These are phyloP conservation scores for Botryotinia calthae DNA, from an alignment of 2,329 filamentous ascomycete species.

Conservation along the genomic window DNA sequence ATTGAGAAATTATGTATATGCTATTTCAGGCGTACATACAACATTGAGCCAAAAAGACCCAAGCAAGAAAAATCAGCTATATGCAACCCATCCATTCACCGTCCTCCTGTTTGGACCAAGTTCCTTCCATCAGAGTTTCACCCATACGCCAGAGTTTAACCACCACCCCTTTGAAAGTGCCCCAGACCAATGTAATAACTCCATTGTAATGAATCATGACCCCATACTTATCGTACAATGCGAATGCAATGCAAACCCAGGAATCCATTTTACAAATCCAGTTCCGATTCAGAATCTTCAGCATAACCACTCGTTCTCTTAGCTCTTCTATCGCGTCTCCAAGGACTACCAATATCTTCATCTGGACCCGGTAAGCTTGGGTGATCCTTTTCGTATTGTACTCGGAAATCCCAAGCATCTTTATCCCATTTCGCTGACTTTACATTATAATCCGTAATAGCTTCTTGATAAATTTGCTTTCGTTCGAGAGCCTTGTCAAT, in stretches of 20 bases:
- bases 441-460: conserved; percentile 58
- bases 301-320: conserved; percentile 39
- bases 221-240: conserved; percentile 21
- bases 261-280: conserved; percentile 27
- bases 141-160: conserved; percentile 19
- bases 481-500: conserved; percentile 70
- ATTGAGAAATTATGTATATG: conserved; percentile 13
- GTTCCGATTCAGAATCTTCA: conserved; percentile 36
- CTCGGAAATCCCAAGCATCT: conserved; percentile 55
- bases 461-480: conserved; percentile 61
- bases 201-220: conserved; percentile 16
- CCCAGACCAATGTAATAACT: conserved; percentile 19
- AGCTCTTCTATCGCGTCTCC: conserved; percentile 37
- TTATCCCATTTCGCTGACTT: conserved; percentile 70
- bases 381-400: conserved; percentile 53
- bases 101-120: background rate
- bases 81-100: conserved; percentile 14
- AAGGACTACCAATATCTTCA: conserved; percentile 35
- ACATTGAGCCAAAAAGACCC: conserved; percentile 5
- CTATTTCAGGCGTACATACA: conserved; percentile 8
- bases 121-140: conserved; percentile 1
- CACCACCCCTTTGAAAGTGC: conserved; percentile 14
- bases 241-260: conserved; percentile 19
- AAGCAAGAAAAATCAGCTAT: conserved; percentile 13
- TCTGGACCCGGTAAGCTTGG: conserved; percentile 44